phyloP scores from a whole-genome alignment of 2,329 filamentous ascomycete species.

The Trichoderma koningii region DNA sequence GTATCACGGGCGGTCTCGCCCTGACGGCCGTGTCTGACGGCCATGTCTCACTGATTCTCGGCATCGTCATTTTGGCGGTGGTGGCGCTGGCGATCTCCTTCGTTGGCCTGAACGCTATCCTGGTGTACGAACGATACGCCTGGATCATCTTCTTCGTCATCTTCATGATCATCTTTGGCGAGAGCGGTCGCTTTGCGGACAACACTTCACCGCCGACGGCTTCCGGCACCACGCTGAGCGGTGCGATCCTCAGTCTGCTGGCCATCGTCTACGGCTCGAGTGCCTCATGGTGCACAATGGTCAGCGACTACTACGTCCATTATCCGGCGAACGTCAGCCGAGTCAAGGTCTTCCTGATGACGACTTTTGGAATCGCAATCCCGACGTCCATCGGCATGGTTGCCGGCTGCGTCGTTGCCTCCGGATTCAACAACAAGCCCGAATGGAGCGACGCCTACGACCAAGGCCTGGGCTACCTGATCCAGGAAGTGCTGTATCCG shows the following conservation, averaged over 20 bases:
- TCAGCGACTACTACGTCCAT: constrained; percentile 39
- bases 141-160: constrained; percentile 52
- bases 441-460: constrained; percentile 46
- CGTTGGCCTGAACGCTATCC: constrained; percentile 52
- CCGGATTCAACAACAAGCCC: constrained; percentile 43
- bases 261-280: constrained; percentile 52
- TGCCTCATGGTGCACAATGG: constrained; percentile 52
- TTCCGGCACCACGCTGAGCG: constrained; percentile 44
- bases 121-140: constrained; percentile 53
- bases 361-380: constrained; percentile 49
- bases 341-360: constrained; percentile 52
- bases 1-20: constrained; percentile 54
- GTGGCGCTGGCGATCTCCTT: constrained; percentile 54
- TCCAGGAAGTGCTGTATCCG: constrained; percentile 49
- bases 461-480: constrained; percentile 48
- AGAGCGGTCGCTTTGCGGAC: constrained; percentile 47
- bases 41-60: constrained; percentile 50
- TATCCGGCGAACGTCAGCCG: constrained; percentile 50
- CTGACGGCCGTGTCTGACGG: constrained; percentile 50
- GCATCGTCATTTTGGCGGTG: constrained; percentile 55
- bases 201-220: constrained; percentile 38
- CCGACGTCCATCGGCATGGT: constrained; percentile 54
- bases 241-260: constrained; percentile 46
- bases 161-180: constrained; percentile 53
- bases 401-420: constrained; percentile 47